These are phyloP conservation scores for Sporothrix variecibatus DNA, from an alignment of 2,329 filamentous ascomycete genomes.

Conservation along the genomic window DNA sequence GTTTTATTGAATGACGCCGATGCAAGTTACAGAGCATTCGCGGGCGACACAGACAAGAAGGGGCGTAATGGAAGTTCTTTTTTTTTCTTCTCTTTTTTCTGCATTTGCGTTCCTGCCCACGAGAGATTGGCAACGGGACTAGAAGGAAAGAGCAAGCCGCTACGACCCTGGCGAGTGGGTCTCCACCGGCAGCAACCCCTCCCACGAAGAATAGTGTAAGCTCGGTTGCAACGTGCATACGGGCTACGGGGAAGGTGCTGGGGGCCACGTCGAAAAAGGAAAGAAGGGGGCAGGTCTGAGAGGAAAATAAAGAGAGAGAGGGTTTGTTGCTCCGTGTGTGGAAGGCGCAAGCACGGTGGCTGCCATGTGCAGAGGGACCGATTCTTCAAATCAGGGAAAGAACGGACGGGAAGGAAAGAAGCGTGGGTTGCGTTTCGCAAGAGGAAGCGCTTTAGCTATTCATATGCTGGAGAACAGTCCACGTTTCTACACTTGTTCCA, in stretches of 20 bases:
- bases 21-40: neutral
- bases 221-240: slow-evolving; percentile 32
- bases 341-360: slow-evolving; percentile 13
- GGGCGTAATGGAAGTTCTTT: neutral
- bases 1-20: neutral
- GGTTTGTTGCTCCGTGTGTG: neutral
- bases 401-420: neutral
- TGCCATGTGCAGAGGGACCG: neutral
- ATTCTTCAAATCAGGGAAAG: neutral
- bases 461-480: neutral
- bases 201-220: slow-evolving; percentile 29
- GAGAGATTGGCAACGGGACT: slow-evolving; percentile 31
- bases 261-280: neutral
- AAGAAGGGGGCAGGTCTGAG: neutral
- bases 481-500: neutral
- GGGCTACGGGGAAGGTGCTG: slow-evolving; percentile 5
- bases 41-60: neutral
- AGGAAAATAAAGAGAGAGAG: neutral
- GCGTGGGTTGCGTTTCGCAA: neutral
- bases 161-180: slow-evolving; percentile 29
- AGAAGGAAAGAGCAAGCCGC: slow-evolving; percentile 31
- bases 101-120: slow-evolving; percentile 1
- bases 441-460: neutral
- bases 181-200: slow-evolving; percentile 28
- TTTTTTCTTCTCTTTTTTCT: neutral